Base-by-base conservation (phyloP, 2,329 filamentous ascomycete species). In the Colletotrichum chlorophyti region DNA sequence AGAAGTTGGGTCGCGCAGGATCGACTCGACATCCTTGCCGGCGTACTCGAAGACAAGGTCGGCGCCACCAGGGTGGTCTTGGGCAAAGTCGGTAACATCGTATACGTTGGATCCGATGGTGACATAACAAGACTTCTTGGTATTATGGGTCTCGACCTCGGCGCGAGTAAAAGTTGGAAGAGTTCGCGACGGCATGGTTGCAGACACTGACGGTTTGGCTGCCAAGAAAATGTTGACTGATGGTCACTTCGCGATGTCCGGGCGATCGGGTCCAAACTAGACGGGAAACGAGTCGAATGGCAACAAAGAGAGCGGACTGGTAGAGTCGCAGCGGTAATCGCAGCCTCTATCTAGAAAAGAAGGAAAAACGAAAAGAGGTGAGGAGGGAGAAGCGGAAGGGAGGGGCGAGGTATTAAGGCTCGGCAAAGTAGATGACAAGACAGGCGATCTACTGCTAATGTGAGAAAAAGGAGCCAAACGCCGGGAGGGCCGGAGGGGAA, bases 21-120 rank as follows among this genome's bases (percentile, higher is more conserved):
- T 96, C 4, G 87, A 82, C 63, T 85, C 83, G 57, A 97, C 82
- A 74, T 99, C 95, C 73, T 92, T 91, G 65, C 94, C 94, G 27
- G 84, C 95, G 72, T 95, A 96, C 50, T 97, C 91, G 63, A 97
- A 80, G 61, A 99, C 89, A 66, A 98, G 79, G 62, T 97, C 91
- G 67, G 87, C 86, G 58, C 95, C 95, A 65, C 95, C 95, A 21
- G 95, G 95, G 72, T 99, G 95, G 65, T 93, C 88, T 49, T 93
- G 86, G 61, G 97, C 75, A 70, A 99, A 99, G 53, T 91, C 86
- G 58, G 95, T 97, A 63, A 99, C 84, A 79, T 99, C 94, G 82
- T 93, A 99, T 66, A 99, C 94, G 66, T 94, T 96, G 58, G 84
- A 83, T 62, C 92, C 93, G 52, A 97, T 82, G 3, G 91, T 95